Conservation (phyloP, 192 early-diverging fungal species). For the Backusella tarrabulga region DNA sequence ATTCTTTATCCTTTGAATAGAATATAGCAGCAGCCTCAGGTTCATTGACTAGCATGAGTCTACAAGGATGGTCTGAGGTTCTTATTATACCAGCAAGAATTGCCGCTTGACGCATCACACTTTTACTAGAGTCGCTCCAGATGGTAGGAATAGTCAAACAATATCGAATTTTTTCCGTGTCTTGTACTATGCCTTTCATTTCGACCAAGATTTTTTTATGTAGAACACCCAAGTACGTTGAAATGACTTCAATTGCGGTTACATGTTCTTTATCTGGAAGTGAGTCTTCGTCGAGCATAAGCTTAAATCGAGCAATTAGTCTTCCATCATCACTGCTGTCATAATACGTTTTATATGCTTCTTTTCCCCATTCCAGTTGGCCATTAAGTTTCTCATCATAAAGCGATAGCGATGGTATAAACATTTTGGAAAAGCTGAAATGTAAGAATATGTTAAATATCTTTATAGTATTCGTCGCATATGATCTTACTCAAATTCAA, state of each 20-base stretch:
- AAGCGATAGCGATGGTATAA: constrained; percentile 20
- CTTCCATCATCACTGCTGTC: constrained; percentile 28
- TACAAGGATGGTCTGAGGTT: constrained; percentile 42
- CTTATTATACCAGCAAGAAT: constrained; percentile 46
- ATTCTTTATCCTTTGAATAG: constrained; percentile 42
- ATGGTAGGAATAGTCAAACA: constrained; percentile 55
- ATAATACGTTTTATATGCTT: constrained; percentile 34
- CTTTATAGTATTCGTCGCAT: not conserved
- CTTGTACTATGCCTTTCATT: not conserved
- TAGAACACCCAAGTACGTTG: not conserved
- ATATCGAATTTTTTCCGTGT: constrained; percentile 28
- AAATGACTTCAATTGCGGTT: constrained; percentile 30
- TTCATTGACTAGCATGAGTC: constrained; percentile 42
- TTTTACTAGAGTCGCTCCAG: constrained; percentile 53
- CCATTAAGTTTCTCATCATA: not conserved
- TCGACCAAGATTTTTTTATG: not conserved
- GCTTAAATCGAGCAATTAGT: not conserved
- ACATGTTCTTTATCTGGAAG: constrained; percentile 12
- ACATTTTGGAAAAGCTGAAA: constrained; percentile 24
- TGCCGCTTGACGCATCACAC: constrained; percentile 49
- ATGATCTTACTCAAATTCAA: constrained; percentile 24
- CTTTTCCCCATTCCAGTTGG: constrained; percentile 32
- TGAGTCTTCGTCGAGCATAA: not conserved
- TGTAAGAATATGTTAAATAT: constrained; percentile 19
- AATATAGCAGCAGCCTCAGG: constrained; percentile 54